Percentiles rank a stretch among this genome's conserved stretches.
Evolutionary conservation across 2,329 filamentous ascomycete species (phyloP).

Genomic region (Botrytis deweyae): DNA sequence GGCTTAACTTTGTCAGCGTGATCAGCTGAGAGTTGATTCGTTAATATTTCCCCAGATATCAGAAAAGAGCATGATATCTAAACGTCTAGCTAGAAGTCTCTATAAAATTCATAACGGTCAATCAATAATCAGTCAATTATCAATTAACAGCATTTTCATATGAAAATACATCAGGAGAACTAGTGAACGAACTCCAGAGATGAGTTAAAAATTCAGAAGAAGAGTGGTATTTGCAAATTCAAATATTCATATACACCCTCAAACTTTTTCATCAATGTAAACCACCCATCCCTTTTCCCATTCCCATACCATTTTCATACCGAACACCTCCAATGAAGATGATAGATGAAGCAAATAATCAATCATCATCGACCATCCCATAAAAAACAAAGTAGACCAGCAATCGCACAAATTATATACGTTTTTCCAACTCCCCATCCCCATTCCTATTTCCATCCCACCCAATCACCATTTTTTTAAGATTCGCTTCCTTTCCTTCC

Average conservation of each 20-base stretch:
- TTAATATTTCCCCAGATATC: neutral
- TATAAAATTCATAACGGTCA: neutral
- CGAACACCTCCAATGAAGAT: neutral
- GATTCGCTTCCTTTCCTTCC: neutral
- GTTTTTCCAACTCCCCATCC: constrained; percentile 13
- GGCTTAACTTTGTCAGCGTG: constrained; percentile 12
- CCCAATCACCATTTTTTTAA: constrained; percentile 8
- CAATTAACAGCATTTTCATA: neutral
- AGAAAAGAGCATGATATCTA: neutral
- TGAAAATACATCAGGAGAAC: neutral
- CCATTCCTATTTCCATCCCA: neutral
- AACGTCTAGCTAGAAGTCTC: neutral
- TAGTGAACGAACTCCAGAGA: neutral
- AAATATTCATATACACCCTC: neutral
- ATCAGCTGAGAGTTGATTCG: constrained; percentile 2
- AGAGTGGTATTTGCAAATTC: neutral
- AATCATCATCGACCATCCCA: neutral
- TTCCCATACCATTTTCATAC: neutral
- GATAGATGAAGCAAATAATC: neutral
- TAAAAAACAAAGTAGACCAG: neutral
- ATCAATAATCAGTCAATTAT: neutral
- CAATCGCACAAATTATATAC: constrained; percentile 2
- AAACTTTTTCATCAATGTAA: constrained; percentile 10
- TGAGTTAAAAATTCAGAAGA: neutral
- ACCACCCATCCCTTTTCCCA: neutral